Conservation (phyloP, 2,329 filamentous ascomycete genomes). For the Cordyceps militaris region DNA sequence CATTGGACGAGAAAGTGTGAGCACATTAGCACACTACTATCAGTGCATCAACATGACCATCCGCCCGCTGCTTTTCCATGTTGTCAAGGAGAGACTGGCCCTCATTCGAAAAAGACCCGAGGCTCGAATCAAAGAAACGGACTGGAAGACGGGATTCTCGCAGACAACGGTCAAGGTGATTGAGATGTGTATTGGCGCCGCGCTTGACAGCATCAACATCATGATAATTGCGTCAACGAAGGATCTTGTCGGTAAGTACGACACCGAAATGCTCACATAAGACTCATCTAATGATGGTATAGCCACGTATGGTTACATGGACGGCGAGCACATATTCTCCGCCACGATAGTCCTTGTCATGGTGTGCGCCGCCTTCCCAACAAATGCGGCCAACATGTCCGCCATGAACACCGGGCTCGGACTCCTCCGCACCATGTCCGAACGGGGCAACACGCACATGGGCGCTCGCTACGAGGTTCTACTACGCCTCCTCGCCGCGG, state of each 20-base stretch:
- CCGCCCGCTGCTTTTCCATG: conserved; percentile 45
- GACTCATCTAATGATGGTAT: neutral
- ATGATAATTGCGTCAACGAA: conserved; percentile 42
- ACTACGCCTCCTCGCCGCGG: conserved; percentile 21
- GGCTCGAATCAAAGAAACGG: conserved; percentile 16
- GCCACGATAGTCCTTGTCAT: conserved; percentile 48
- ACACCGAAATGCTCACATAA: neutral
- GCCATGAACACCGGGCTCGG: conserved; percentile 40
- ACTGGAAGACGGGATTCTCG: conserved; percentile 42
- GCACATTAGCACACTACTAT: conserved; percentile 47
- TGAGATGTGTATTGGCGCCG: conserved; percentile 44
- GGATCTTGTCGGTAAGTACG: conserved; percentile 39
- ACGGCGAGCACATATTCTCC: conserved; percentile 49
- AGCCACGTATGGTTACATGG: conserved; percentile 52
- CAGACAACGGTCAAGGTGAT: conserved; percentile 43
- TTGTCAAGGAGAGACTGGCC: conserved; percentile 42
- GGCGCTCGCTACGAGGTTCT: conserved; percentile 29
- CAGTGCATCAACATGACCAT: conserved; percentile 53
- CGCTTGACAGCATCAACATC: conserved; percentile 40
- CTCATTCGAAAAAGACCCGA: conserved; percentile 17
- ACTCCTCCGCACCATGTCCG: conserved; percentile 43
- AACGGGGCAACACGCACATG: conserved; percentile 45
- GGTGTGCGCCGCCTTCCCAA: conserved; percentile 46
- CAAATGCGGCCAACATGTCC: conserved; percentile 31
- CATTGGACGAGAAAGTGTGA: conserved; percentile 43